A percentile compares a stretch with the other conserved stretches of the same genome.
Conservation (phyloP, 139 green algal species). For the Tetradesmus lagerheimii region DNA sequence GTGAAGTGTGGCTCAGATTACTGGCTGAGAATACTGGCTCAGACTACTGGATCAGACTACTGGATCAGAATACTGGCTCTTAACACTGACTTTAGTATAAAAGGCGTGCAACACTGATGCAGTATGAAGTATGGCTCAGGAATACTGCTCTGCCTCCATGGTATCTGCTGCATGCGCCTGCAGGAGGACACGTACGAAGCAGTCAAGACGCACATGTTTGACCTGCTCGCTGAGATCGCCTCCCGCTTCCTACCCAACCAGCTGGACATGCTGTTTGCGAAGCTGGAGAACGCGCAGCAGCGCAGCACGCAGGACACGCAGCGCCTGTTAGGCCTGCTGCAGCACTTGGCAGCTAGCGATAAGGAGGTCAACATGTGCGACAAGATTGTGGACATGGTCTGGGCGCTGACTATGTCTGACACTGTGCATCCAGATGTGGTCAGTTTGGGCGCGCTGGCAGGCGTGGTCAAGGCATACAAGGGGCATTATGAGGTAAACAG, state of each 20-base stretch:
- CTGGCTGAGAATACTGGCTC: no score
- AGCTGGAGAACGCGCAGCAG: conserved; percentile 50
- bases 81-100: no score
- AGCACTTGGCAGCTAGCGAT: conserved; percentile 58
- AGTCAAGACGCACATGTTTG: conserved; percentile 86
- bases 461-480: background rate
- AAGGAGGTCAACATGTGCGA: conserved; percentile 52
- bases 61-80: no score
- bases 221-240: conserved; percentile 80
- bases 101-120: no score
- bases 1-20: no score
- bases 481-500: background rate
- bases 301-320: conserved; percentile 51
- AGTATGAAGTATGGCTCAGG: no score
- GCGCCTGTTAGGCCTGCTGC: conserved; percentile 64
- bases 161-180: background rate
- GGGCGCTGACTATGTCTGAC: conserved; percentile 64
- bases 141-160: no score
- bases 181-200: conserved; percentile 86
- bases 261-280: conserved; percentile 67
- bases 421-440: conserved; percentile 46
- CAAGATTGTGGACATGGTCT: conserved; percentile 66
- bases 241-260: conserved; percentile 59
- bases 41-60: no score
- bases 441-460: background rate